phyloP scores from a whole-genome alignment of 495 filamentous ascomycete genomes.

The Hypoxylon crocopeplum region DNA sequence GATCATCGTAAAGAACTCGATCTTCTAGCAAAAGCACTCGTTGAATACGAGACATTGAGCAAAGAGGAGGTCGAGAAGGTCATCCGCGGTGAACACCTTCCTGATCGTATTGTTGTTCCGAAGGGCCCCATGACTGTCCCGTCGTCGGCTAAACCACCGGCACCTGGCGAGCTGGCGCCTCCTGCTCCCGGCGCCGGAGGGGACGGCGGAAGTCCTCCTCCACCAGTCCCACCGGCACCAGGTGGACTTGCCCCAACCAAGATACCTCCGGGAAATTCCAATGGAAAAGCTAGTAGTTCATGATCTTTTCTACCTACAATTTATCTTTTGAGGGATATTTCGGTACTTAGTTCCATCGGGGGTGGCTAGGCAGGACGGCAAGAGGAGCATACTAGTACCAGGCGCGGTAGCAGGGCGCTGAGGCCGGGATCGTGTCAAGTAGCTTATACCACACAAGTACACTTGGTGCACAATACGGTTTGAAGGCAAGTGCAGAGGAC shows the following conservation, averaged over 20 bases:
- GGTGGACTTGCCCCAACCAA: constrained; percentile 18
- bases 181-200: constrained; percentile 28
- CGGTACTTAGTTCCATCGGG: neutral
- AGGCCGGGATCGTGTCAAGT: no score
- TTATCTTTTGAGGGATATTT: neutral
- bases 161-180: constrained; percentile 35
- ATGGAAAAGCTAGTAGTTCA: no score
- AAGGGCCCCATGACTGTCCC: constrained; percentile 56
- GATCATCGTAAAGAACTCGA: constrained; percentile 83
- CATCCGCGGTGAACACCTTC: constrained; percentile 80
- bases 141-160: constrained; percentile 35
- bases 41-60: constrained; percentile 92
- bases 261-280: neutral
- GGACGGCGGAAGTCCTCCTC: constrained; percentile 27
- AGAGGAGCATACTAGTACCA: neutral
- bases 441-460: no score
- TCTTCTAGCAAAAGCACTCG: constrained; percentile 80
- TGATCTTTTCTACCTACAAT: neutral
- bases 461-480: no score
- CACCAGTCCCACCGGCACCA: constrained; percentile 30
- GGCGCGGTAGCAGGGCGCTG: no score
- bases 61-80: constrained; percentile 90
- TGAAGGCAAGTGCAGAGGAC: no score
- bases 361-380: neutral
- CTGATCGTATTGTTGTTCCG: constrained; percentile 56